Evolutionary conservation across 495 filamentous ascomycete species (phyloP), one percentile per base, ranked within the genome.

Genomic region (Penicillium arizonense): DNA sequence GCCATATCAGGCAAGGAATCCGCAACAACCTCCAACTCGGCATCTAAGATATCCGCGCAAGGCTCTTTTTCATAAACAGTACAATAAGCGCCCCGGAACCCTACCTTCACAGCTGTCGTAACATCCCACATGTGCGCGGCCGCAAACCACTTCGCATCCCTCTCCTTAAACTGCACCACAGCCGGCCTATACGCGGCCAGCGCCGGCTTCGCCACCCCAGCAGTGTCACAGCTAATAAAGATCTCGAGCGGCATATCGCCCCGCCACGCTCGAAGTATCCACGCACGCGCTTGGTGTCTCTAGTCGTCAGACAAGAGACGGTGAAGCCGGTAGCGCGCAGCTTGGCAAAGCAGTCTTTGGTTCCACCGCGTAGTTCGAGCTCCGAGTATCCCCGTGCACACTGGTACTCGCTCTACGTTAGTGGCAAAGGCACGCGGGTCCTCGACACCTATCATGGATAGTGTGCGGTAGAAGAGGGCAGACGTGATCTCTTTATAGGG

Each of bases 101-200:
- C 63, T 16, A 48, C 53, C 50, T 55, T 68, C 13, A 42, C 51
- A 11, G 70, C 70, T 1, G 69, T 67, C 4, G 59, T 55, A 18
- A 67, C 67, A 62, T 73, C 70, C 70, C 70, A 73, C 69, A 70
- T 70, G 56, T 73, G 70, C 36, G 70, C 70, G 20, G 70, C 70
- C 6, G 63, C 70, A 52, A 72, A 69, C 66, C 66, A 69, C 47
- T 55, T 55, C 40, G 46, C 48, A 28, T 63, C 59, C 3, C 40
- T 35, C 1, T 26, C 14, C 2, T 14, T 49, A 26, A 65, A 63
- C 37, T 47, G 20, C 5, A 55, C 52, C 20, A 68, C 41, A 34
- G 58, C 49, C 14, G 61, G 56, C 38, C 42, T 49, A 53, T 77
- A 76, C 4, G 67, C 65, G 6, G 32, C 61, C 18, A 69, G 39